These are phyloP conservation scores for Trichocladium uniseriatum DNA, from an alignment of 495 filamentous ascomycete species.

Conservation along the genomic window DNA sequence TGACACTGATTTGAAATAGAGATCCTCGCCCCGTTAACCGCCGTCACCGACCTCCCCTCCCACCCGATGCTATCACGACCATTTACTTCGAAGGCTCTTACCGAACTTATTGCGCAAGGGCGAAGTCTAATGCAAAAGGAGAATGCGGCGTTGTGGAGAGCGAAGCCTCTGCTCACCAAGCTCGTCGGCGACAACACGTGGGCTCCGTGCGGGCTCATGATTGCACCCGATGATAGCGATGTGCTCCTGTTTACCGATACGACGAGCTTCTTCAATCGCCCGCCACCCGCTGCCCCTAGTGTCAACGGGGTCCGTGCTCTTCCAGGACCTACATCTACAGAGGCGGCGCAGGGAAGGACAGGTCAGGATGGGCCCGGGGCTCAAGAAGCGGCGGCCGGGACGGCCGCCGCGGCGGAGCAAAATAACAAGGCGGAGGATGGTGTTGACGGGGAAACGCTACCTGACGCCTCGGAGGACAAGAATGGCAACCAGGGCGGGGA, in stretches of 20 bases:
- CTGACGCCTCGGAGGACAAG: neutral
- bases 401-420: conserved; percentile 7
- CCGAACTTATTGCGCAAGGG: conserved; percentile 62
- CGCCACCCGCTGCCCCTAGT: neutral
- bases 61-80: conserved; percentile 79
- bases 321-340: neutral
- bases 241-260: conserved; percentile 35
- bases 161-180: conserved; percentile 66
- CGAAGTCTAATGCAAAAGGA: conserved; percentile 66
- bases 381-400: neutral
- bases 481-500: conserved; percentile 3
- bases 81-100: conserved; percentile 74
- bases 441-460: conserved; percentile 13
- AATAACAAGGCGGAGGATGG: conserved; percentile 8
- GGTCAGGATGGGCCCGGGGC: neutral
- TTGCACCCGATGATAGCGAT: conserved; percentile 44
- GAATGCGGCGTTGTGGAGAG: conserved; percentile 60
- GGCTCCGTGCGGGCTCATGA: conserved; percentile 60
- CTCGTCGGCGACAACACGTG: conserved; percentile 73
- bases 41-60: conserved; percentile 70
- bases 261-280: conserved; percentile 20
- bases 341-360: neutral
- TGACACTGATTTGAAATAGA: conserved; percentile 39
- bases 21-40: conserved; percentile 76
- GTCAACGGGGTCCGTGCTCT: neutral